Conservation (phyloP, 2,329 filamentous ascomycete genomes). For the Alternaria sp. region DNA sequence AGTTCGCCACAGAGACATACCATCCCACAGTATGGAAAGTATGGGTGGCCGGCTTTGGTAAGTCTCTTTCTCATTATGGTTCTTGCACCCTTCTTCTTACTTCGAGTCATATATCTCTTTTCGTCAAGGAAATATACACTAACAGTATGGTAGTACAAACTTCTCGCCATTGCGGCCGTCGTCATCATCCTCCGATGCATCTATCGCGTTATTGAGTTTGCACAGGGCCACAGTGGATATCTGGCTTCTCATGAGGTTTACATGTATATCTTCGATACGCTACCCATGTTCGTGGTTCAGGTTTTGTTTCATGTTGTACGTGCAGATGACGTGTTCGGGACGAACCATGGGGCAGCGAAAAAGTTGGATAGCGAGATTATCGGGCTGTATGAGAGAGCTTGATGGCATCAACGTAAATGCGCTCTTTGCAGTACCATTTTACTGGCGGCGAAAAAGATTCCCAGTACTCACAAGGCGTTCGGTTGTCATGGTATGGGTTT, state of each 20-base stretch:
- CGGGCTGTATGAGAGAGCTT: background rate
- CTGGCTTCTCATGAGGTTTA: constrained; percentile 55
- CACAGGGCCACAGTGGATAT: constrained; percentile 55
- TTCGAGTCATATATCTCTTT: background rate
- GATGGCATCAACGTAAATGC: background rate
- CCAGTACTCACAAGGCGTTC: background rate
- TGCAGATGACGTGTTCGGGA: constrained; percentile 31
- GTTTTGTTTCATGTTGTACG: constrained; percentile 35
- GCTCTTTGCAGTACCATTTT: background rate
- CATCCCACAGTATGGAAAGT: constrained; percentile 41
- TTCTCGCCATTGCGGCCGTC: constrained; percentile 54
- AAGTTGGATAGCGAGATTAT: constrained; percentile 6
- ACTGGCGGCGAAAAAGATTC: background rate
- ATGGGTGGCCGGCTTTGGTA: constrained; percentile 50
- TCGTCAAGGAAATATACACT: too few relatives aligned
- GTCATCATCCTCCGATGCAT: constrained; percentile 60
- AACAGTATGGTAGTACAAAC: constrained; percentile 10
- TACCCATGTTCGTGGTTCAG: constrained; percentile 56
- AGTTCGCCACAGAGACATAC: constrained; percentile 17
- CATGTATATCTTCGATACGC: constrained; percentile 58
- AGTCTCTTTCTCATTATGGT: background rate
- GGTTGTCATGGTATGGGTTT: background rate
- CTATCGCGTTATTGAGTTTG: constrained; percentile 51
- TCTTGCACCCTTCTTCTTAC: too few relatives aligned
- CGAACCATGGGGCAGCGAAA: constrained; percentile 3